phyloP scores from a whole-genome alignment of 2,329 filamentous ascomycete genomes.

The Talaromyces amestolkiae region DNA sequence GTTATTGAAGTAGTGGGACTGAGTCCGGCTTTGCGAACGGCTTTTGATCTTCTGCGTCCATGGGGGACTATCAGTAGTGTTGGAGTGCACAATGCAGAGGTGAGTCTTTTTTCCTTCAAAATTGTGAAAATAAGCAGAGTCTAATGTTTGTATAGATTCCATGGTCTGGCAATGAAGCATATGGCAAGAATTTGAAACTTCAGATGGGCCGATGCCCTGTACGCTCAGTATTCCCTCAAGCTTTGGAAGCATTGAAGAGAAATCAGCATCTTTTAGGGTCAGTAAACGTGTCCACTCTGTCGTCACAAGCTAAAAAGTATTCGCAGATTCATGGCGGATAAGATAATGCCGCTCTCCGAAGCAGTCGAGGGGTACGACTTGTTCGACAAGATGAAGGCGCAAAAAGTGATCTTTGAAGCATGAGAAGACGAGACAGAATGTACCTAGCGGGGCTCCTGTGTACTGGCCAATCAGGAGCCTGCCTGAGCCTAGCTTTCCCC shows the following conservation, averaged over 20 bases:
- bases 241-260: conserved; percentile 62
- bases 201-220: conserved; percentile 78
- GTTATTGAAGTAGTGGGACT: conserved; percentile 76
- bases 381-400: conserved; percentile 70
- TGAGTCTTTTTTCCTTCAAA: conserved; percentile 33
- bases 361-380: conserved; percentile 68
- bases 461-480: background rate
- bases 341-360: conserved; percentile 67
- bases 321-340: conserved; percentile 70
- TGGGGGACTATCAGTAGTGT: conserved; percentile 74
- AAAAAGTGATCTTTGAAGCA: conserved; percentile 68
- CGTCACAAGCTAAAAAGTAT: background rate
- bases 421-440: conserved; percentile 32
- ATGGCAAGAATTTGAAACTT: conserved; percentile 67
- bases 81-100: conserved; percentile 72
- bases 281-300: conserved; percentile 27
- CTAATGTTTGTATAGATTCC: conserved; percentile 52
- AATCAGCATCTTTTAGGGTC: conserved; percentile 67
- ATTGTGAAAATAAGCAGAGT: background rate
- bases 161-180: conserved; percentile 63
- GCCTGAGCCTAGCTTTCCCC: conserved; percentile 5
- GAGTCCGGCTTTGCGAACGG: conserved; percentile 66
- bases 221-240: conserved; percentile 65
- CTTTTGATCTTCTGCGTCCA: conserved; percentile 68
- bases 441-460: background rate